Conservation (phyloP, 768 basidiomycete genomes). For the Pleurotus giganteus region DNA sequence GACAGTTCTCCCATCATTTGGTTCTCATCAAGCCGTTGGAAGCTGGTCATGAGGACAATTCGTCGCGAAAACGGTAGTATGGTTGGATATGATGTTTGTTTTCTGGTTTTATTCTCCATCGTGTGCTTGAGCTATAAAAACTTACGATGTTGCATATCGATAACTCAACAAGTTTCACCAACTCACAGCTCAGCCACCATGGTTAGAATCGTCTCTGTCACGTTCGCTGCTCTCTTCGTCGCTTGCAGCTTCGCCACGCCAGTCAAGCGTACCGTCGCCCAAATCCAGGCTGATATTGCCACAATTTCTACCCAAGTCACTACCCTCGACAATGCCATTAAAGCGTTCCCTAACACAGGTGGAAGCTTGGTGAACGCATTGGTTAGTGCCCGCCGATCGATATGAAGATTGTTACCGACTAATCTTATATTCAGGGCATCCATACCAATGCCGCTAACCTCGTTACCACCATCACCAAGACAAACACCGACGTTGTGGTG, state of each 20-base stretch:
- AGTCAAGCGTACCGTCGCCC: slow-evolving; percentile 19
- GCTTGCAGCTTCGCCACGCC: slow-evolving; percentile 11
- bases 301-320: slow-evolving; percentile 21
- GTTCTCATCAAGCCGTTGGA: not conserved
- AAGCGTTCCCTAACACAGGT: slow-evolving; percentile 25
- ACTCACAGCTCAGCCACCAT: not conserved
- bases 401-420: not conserved
- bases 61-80: not conserved
- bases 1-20: slow-evolving; percentile 4
- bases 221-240: slow-evolving; percentile 10
- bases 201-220: slow-evolving; percentile 2
- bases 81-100: not conserved
- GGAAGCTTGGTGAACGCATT: slow-evolving; percentile 22
- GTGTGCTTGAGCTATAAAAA: not conserved
- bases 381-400: slow-evolving; percentile 10
- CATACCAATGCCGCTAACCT: slow-evolving; percentile 22
- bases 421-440: slow-evolving; percentile 20
- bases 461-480: slow-evolving; percentile 17
- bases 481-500: slow-evolving; percentile 26
- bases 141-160: too few relatives aligned
- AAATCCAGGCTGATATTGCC: slow-evolving; percentile 25
- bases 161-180: not conserved
- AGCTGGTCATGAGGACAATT: slow-evolving; percentile 1
- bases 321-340: slow-evolving; percentile 25
- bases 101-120: not conserved